These are phyloP conservation scores for Myriosclerotinia scirpicola DNA, from an alignment of 2,329 filamentous ascomycete species.

Conservation along the genomic window DNA sequence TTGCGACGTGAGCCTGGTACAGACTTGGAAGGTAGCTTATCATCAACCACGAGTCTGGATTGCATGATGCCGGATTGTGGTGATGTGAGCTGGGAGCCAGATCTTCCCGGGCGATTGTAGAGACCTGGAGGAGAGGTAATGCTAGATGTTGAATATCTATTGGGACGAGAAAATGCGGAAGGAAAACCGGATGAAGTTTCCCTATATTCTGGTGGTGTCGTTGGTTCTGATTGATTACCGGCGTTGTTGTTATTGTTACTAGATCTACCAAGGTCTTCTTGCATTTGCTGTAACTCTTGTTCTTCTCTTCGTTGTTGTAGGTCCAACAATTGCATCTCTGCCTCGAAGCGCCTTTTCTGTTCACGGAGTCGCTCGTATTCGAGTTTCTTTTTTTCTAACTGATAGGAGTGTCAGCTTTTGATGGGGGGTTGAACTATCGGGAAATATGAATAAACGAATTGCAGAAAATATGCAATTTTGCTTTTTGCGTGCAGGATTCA, in stretches of 20 bases:
- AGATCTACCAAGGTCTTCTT: constrained; percentile 69
- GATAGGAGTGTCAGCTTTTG: constrained; percentile 43
- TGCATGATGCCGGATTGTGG: constrained; percentile 66
- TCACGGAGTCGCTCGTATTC: constrained; percentile 91
- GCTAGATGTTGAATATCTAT: constrained; percentile 86
- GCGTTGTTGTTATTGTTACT: constrained; percentile 44
- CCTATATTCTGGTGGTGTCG: constrained; percentile 90
- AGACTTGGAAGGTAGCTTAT: constrained; percentile 75
- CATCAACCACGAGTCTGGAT: constrained; percentile 59
- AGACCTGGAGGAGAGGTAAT: constrained; percentile 78
- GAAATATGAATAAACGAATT: constrained; percentile 9
- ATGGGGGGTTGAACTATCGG: not conserved
- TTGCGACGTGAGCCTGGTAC: constrained; percentile 84
- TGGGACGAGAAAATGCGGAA: constrained; percentile 77
- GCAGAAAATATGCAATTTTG: constrained; percentile 18
- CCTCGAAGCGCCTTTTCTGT: constrained; percentile 85
- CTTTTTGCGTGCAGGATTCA: constrained; percentile 8
- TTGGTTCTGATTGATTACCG: constrained; percentile 89
- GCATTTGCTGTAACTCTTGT: constrained; percentile 80
- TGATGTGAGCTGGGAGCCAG: constrained; percentile 77
- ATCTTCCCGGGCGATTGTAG: constrained; percentile 70
- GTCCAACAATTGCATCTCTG: constrained; percentile 87
- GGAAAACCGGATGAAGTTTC: constrained; percentile 71
- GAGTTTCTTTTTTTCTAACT: constrained; percentile 92
- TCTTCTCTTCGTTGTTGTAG: constrained; percentile 81